Evolutionary conservation across 768 basidiomycete genomes (phyloP).

Genomic region (Bullera alba): DNA sequence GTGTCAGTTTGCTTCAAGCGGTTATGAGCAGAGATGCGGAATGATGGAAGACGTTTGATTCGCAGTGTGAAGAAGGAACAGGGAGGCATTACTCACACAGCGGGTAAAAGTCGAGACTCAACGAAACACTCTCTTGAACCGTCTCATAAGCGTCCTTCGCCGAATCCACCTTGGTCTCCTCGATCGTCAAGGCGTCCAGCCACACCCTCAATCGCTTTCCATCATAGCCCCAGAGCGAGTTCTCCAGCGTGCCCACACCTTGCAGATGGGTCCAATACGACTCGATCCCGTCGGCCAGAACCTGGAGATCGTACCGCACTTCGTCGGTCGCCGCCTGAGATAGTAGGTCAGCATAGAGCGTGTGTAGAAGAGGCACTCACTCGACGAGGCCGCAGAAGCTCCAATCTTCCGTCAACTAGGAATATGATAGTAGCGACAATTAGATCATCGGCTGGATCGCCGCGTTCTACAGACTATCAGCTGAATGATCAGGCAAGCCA

Average conservation of each 20-base stretch:
- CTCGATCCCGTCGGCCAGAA: constrained; percentile 92
- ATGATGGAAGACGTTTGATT: background rate
- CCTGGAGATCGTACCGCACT: constrained; percentile 79
- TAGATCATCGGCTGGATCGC: constrained; percentile 87
- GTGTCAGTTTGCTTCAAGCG: constrained; percentile 10
- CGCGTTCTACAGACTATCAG: constrained; percentile 59
- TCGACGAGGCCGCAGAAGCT: constrained; percentile 81
- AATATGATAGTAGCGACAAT: constrained; percentile 91
- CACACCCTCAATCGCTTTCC: constrained; percentile 82
- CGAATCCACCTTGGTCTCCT: constrained; percentile 52
- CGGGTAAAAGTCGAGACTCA: constrained; percentile 89
- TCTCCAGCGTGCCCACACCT: constrained; percentile 86
- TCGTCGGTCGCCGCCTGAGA: constrained; percentile 70
- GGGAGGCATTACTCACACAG: constrained; percentile 57
- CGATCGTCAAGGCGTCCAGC: constrained; percentile 91
- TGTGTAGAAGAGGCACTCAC: constrained; percentile 47
- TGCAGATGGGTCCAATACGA: constrained; percentile 98
- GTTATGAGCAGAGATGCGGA: too few relatives aligned
- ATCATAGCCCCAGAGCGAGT: constrained; percentile 96
- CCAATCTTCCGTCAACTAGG: constrained; percentile 85
- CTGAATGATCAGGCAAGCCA: background rate
- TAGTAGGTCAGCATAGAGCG: background rate
- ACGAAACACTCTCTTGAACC: constrained; percentile 88
- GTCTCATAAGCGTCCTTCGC: constrained; percentile 50
- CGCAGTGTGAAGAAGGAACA: background rate